These are phyloP conservation scores for Annulohypoxylon stygium DNA, from an alignment of 495 filamentous ascomycete species.

Conservation along the genomic window DNA sequence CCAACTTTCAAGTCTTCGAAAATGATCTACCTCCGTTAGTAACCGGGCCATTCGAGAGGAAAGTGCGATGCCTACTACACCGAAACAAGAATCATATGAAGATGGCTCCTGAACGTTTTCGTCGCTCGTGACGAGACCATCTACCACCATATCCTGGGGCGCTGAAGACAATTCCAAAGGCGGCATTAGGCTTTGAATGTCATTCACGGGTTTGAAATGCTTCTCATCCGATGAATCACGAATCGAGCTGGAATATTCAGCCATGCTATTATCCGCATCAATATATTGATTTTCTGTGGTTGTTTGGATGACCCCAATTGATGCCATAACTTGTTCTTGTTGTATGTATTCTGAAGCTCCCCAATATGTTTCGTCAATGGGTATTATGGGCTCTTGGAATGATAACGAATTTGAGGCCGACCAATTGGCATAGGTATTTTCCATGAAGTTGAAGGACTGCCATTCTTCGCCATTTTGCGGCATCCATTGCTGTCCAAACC, in stretches of 20 bases:
- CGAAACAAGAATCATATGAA: slow-evolving; percentile 26
- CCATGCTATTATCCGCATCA: neutral
- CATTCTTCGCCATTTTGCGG: neutral
- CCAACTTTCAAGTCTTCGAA: slow-evolving; percentile 11
- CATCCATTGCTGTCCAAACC: neutral
- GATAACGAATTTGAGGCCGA: neutral
- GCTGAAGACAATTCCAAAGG: neutral
- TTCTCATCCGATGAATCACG: neutral
- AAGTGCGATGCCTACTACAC: slow-evolving; percentile 14
- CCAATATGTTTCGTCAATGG: neutral
- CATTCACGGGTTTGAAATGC: neutral
- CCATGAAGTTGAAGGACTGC: neutral
- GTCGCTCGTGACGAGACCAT: neutral
- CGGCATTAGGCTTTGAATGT: neutral
- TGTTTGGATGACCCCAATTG: neutral
- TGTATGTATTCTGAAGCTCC: neutral
- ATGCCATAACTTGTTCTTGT: neutral
- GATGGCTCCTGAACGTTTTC: neutral
- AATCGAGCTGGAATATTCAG: neutral
- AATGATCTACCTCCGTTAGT: slow-evolving; percentile 13
- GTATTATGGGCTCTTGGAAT: neutral
- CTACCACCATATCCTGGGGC: neutral
- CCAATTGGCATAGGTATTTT: neutral
- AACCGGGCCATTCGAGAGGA: neutral
- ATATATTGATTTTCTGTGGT: neutral